Percentiles rank a stretch among this genome's conserved stretches.
Conservation (phyloP, 495 filamentous ascomycete genomes). For the Antarctomyces pellizariae region DNA sequence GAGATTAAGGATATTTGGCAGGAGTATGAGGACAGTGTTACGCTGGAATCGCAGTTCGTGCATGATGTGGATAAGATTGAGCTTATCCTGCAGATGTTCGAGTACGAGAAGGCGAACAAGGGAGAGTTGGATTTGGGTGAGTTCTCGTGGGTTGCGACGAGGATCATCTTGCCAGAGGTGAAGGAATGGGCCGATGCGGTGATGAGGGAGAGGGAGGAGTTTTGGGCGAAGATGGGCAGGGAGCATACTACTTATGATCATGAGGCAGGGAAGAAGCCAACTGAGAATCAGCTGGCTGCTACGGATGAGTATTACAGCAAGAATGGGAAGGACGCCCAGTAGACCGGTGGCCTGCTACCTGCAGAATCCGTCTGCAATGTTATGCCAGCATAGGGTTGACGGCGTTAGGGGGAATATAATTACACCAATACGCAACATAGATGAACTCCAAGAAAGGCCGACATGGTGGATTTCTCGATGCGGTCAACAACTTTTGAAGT, state of each 20-base stretch:
- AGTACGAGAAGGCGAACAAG: conserved; percentile 62
- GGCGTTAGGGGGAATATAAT: no score
- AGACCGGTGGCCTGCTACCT: no score
- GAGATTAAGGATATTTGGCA: conserved; percentile 63
- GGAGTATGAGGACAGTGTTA: conserved; percentile 77
- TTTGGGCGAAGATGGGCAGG: conserved; percentile 29
- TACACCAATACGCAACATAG: no score
- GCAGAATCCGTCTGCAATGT: no score
- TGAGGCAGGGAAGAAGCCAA: conserved; percentile 1
- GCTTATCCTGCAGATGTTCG: conserved; percentile 79
- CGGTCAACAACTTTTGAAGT: no score
- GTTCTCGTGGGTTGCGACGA: conserved; percentile 52
- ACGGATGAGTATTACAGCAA: conserved; percentile 3
- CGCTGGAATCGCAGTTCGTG: conserved; percentile 66
- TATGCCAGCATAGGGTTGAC: no score
- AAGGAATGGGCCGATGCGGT: conserved; percentile 57
- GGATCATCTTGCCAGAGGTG: conserved; percentile 52
- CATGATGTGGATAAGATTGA: conserved; percentile 97
- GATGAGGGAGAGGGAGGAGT: conserved; percentile 47
- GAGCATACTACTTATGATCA: conserved; percentile 5
- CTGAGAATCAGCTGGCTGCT: conserved; percentile 1
- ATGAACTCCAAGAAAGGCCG: no score
- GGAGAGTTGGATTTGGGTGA: conserved; percentile 53
- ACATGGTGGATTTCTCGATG: no score
- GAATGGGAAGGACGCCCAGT: background rate